Conservation (phyloP, 2,329 filamentous ascomycete genomes). For the Lasiodiplodia sp. region DNA sequence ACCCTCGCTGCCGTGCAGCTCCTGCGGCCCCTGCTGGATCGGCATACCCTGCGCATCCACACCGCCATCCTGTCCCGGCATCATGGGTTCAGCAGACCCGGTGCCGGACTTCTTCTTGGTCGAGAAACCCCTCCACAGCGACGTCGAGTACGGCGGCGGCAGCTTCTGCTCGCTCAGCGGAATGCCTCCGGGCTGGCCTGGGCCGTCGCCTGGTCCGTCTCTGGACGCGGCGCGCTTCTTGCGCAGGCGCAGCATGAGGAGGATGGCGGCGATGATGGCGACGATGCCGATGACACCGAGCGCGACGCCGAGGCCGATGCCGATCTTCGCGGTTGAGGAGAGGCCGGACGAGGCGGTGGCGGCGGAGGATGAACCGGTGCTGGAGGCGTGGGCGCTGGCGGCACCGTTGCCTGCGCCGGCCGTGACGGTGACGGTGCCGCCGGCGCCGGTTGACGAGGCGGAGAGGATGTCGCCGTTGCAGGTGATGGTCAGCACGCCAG, state of each 20-base stretch:
- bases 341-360: neutral
- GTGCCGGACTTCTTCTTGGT: neutral
- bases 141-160: neutral
- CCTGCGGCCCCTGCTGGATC: neutral
- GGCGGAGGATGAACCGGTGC: neutral
- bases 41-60: neutral
- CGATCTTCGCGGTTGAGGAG: neutral
- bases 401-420: neutral
- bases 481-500: constrained; percentile 1
- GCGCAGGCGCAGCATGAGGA: constrained; percentile 8
- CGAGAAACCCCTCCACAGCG: neutral
- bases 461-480: neutral
- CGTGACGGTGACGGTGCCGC: neutral
- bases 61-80: neutral
- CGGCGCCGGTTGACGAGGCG: neutral
- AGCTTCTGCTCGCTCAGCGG: neutral
- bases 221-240: constrained; percentile 1
- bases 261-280: neutral
- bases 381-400: neutral
- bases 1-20: neutral
- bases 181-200: neutral
- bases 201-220: neutral
- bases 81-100: constrained; percentile 10
- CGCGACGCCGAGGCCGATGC: neutral
- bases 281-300: constrained; percentile 3